Base-by-base conservation (phyloP, 305 asterid species). In the Fraxinus sp. region DNA sequence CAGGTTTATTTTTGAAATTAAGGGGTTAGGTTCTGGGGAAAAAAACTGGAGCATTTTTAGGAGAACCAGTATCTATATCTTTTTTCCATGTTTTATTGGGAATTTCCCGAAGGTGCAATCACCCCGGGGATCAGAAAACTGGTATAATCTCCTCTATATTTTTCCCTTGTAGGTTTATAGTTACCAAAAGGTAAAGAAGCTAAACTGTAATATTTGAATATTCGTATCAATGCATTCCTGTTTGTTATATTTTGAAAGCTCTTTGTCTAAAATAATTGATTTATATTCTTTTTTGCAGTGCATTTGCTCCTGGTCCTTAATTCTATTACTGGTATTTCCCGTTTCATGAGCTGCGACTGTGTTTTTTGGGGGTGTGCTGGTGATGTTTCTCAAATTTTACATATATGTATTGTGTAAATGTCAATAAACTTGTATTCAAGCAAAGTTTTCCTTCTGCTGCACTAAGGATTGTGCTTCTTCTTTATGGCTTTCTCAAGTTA, bases 401-500 rank as follows among this genome's bases (percentile, higher is more conserved):
- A 68, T 87, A 20, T 81, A 85, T 90, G 90, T 78, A 83, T 83
- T 77, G 36, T 37, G 20, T 79, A 49, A 73, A 62, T 70, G 66
- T 77, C 80, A 77, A n/a, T 90, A 89, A 87, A 79, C 84, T 83
- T 81, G 81, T 84, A 81, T 43, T 75, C 86, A 32, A 84, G 84
- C 84, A 5, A 66, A 82, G 85, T 71, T 79, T 87, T 82, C 83
- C 79, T 82, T 39, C 73, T 84, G 82, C 72, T 73, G 88, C 80
- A 43, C 79, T 82, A 80, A 80, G 91, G 83, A 77, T 83, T 84
- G 75, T 59, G 83, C 83, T 88, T 82, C 83, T 88, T 78, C 81
- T 91, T 75, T 87, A 84, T 85, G 85, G 87, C 33, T 64, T 87
- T 75, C 83, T 84, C 84, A 80, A 84, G 86, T 81, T 84, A 76